Evolutionary conservation across 768 basidiomycete species (phyloP), one percentile per base, ranked within the genome.

Genomic region (Tricholoma matsutake): DNA sequence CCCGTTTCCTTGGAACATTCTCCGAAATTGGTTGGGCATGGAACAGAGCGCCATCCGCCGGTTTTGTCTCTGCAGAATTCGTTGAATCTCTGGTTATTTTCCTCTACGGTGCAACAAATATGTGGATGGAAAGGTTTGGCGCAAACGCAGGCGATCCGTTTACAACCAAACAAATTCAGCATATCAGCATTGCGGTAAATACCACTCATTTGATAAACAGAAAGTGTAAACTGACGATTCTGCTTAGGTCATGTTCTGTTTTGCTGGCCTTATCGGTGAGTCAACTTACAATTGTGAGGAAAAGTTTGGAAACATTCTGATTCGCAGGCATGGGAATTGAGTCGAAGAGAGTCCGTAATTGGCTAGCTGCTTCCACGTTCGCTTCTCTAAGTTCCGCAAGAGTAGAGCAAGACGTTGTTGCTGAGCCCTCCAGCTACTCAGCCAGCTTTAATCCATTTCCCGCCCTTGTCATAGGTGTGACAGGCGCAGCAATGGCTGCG

Each of bases 91-190:
- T 79, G 9, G 81, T 93, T 56, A 95, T 98, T 67, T 96, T 96
- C 75, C 34, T 86, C 0, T 98, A 98, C 70, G 96, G 96, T 7
- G 79, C 84, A 34, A 89, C 93, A 45, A 96, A 98, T 71, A 94
- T 91, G 14, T 98, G 94, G 93, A 94, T 98, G 92, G 96, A 98
- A 75, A 84, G 96, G 43, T 92, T 96, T 65, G 96, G 95, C 3
- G 91, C 88, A 1, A 75, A 82, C 14, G 75, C 89, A 0, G 92
- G 91, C 13, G 88, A 89, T 69, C 91, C 95, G 13, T 96, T 83
- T 75, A 91, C 91, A 1, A 90, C 94, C 25, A 96, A 94, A 73
- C 85, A 97, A 70, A 84, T 97, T 14, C 94, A 98, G 68, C 96
- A 98, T 67, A 96, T 96, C 58, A 84, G 89, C 58, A 97, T 98